Evolutionary conservation across 2,329 filamentous ascomycete genomes (phyloP), one percentile per base, ranked within the genome.

Genomic region (Tolypocladium amazonense): DNA sequence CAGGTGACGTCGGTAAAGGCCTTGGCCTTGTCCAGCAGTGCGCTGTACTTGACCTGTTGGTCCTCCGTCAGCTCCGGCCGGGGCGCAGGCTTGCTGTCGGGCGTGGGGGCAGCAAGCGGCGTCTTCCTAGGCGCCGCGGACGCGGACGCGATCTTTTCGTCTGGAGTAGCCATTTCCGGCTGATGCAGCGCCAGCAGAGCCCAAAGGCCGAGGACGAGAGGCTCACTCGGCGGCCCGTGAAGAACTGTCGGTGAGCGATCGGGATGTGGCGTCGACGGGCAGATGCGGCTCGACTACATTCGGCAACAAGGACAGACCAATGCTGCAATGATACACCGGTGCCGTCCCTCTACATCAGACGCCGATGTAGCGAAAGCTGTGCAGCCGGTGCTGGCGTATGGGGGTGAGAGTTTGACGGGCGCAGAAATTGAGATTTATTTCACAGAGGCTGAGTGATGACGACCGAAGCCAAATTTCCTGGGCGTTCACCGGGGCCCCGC

Each of bases 31-130:
- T 83, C 79, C 54, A 97, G 83, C 57, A 97, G 80, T 64, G 84
- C 78, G 52, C 87, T 83, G 76, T 97, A 97, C 76, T 96, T 97
- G 65, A 80, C 72, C 70, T 89, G 76, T 75, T 97, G 90, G 41
- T 96, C 91, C 12, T 82, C 70, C 14, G 87, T 92, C 67, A 97
- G 82, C 60, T 81, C 73, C 7, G 83, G 73, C 12, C 80, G 78
- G 7, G 83, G 70, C 15, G 77, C 70, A 3, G 88, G 84, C 60
- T 81, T 83, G 70, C 82, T 81, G 41, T 76, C 75, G 2, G 87
- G 75, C 2, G 81, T 73, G 2, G 88, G 87, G 11, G 73, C 70
- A n/a, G 75, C 71, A 63, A 90, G 79, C 39, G 87, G 88, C 52
- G 80, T 86, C 67, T 76, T 76, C 52, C 77, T 65, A 9, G 69